Base-by-base conservation (phyloP, 805 yeast species). In the Pichia deserticola region DNA sequence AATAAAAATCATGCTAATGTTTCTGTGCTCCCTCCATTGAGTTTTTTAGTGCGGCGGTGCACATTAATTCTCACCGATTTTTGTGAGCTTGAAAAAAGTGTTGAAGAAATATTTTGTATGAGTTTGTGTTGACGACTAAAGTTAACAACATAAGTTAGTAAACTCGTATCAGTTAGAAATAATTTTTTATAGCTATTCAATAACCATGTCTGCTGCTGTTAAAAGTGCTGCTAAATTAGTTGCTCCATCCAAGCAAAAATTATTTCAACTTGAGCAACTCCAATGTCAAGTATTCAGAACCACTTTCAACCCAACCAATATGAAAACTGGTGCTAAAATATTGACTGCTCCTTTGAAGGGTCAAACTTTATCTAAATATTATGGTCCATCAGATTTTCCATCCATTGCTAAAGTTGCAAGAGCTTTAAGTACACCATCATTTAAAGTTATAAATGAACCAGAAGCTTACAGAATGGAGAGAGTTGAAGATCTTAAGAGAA, bases 271-370 rank as follows among this genome's bases (percentile, higher is more conserved):
- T 30, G 75, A 80, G 51, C 75, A 83, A 61, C 64, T 82, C 30
- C 78, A 83, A 51, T 80, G 88, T 34, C 72, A 76, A 52, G 76
- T 87, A 36, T 87, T 87, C 61, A 82, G 84, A 52, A 81, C 82
- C 37, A 76, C 79, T 29, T 86, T 77, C 69, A 86, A 86, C 61
- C 93, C 95, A 30, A 66, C 71, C 8, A 70, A 72, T 40, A 66
- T 66, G 42, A 79, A 95, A 65, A 85, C 86, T 13, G 96, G 95
- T 40, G 69, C 86, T 44, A 84, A 85, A 64, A 75, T 84, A 38
- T 72, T 88, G 54, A 72, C 82, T 33, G 75, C 78, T 46, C 83
- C 86, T 43, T 72, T 88, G 54, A 79, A 76, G 61, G 96, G 96
- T 27, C 86, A 86, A 25, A 70, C 81, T n/a, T 64, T 86, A 36